Evolutionary conservation across 768 basidiomycete species (phyloP), one percentile per base, ranked within the genome.

Genomic region (Cyclocybe cylindracea): DNA sequence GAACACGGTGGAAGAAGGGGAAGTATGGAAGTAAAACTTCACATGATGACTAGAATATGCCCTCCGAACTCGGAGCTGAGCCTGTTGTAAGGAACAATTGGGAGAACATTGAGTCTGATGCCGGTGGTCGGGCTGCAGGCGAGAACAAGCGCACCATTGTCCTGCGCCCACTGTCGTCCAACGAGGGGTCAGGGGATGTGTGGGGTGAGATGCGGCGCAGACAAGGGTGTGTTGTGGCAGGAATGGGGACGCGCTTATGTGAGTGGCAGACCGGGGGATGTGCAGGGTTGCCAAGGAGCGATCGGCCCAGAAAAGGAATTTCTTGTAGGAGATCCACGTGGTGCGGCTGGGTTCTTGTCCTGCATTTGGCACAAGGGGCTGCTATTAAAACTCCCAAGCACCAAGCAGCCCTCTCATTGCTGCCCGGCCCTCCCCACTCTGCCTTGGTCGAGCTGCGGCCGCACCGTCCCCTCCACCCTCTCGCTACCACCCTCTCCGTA

Each of bases 261-360:
- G 3, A 24, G 24, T 16, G 16, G 16, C 16, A 16, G 16, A 16
- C 16, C 16, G 16, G 5, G 24, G 24, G 24, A 24, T 24, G 24
- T 24, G 24, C 46, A 19, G 29, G 34, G 52, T 58, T 51, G 50
- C 35, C 57, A 58, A 51, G 57, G 47, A 24, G 49, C 49, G 48
- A 47, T 37, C 52, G 41, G 35, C 51, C 65, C 64, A 59, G 51
- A 68, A 61, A 62, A 57, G 67, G 65, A 58, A 67, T 51, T 50
- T 57, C 48, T 65, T 62, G 68, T 67, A 58, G 54, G 50, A 55
- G 43, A 43, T 46, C 58, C 66, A 65, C 67, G 66, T 68, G 69
- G 66, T 45, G 53, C 38, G 40, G 51, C 43, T 50, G 55, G 50
- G 58, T 43, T 64, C 62, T 67, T 67, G 60, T 65, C 56, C 63